Evolutionary conservation across 805 yeast species (phyloP).

Genomic region (Hanseniaspora nectarophila): DNA sequence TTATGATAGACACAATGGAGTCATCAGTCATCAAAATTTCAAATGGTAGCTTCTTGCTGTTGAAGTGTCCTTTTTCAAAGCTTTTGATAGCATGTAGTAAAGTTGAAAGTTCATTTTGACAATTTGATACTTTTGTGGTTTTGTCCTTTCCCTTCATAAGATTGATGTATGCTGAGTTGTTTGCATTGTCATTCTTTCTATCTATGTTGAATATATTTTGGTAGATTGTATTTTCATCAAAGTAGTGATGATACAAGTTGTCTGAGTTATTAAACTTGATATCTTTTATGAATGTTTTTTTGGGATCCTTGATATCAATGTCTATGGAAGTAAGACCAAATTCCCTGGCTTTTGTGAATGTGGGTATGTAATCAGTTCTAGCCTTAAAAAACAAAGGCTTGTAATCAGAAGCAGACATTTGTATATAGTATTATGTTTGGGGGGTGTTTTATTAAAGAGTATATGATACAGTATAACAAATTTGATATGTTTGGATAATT

Average conservation of each 20-base stretch:
- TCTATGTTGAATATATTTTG: constrained; percentile 44
- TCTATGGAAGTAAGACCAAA: constrained; percentile 54
- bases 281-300: background rate
- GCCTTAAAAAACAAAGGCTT: constrained; percentile 27
- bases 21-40: constrained; percentile 6
- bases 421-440: background rate
- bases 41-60: constrained; percentile 31
- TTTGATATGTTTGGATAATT: too few species aligned
- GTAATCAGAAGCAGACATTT: background rate
- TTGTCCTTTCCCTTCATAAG: constrained; percentile 8
- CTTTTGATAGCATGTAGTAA: constrained; percentile 43
- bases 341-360: constrained; percentile 79
- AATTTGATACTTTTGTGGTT: constrained; percentile 23
- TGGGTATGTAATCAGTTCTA: constrained; percentile 46
- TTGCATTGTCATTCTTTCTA: constrained; percentile 52
- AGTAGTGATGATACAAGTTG: constrained; percentile 58
- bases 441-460: too few species aligned
- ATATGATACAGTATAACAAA: too few species aligned
- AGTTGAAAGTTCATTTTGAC: constrained; percentile 39
- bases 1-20: constrained; percentile 43
- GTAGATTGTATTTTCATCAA: constrained; percentile 65
- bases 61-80: constrained; percentile 39
- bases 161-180: constrained; percentile 31
- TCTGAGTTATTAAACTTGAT: constrained; percentile 38
- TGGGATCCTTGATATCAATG: constrained; percentile 10